Evolutionary conservation across 176 grass and related monocot species (phyloP), one percentile per base, ranked within the genome.

Genomic region (Oropetium thomaeum): DNA sequence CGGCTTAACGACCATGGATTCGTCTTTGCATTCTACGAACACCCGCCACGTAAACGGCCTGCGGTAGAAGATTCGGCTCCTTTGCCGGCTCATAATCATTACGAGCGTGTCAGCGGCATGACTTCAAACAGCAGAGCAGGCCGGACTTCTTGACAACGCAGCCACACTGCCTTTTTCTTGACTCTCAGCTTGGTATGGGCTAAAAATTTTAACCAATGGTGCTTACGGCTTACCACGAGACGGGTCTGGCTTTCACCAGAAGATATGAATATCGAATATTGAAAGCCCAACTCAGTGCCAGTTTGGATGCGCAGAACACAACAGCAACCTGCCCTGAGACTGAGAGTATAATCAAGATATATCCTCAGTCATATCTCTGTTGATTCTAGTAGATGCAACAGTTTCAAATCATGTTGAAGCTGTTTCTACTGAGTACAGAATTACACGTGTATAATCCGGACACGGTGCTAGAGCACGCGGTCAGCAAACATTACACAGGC

Each of bases 121-220:
- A 67, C 48, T 64, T 74, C n/a, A 35, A 31, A 72, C 22, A 20
- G 40, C 7, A 39, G 5, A 57, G 8, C 16, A 8, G 5, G 62
- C 63, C 45, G 45, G 8, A 47, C 63, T 80, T 88, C 54, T 63
- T 75, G 75, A 88, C 69, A 79, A 79, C 44, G 22, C 81, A 55
- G 37, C 23, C 69, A 83, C 86, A 79, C 69, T 45, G 53, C 75
- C 52, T 58, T 83, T 51, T 60, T 4, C 28, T 20, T 22, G 41
- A 11, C 52, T 10, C 8, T 23, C 4, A 55, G n/a, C 3, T 1
- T 54, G 20, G 22, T 1, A n/a, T 9, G 8, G 49, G 10, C 10
- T 1, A 42, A 2, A 12, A 3, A 45, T 45, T 16, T 16, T 45
- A 45, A 45, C 12, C 8, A 16, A 0, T 2, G 43, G 14, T 5